Evolutionary conservation across 176 grass and related monocot genomes (phyloP), one percentile per base, ranked within the genome.

Genomic region (Alloteropsis semialata): DNA sequence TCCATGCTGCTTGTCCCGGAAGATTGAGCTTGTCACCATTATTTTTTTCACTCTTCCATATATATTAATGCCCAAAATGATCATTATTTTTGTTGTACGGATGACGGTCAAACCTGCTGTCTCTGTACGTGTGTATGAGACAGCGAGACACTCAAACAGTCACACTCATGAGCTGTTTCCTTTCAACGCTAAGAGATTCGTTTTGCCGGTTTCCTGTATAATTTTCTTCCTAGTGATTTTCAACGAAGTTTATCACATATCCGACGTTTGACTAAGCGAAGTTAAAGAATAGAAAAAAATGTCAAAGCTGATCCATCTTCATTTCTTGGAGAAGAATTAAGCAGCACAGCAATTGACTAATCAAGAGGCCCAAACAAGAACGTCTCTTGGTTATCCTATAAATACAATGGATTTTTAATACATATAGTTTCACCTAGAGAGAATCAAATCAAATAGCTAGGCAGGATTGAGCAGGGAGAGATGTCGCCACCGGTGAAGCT

Each of bases 401-500:
- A 60, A 60, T 60, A 30, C 10, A 60, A 28, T 14, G 57, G 48
- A 1, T 1, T 29, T 60, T 60, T 28, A 29, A 28, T n/a, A n/a
- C n/a, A n/a, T n/a, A 25, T 55, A 16, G 27, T 37, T 36, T 37
- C 41, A 28, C 12, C 70, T 33, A 75, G 49, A 21, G 3, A 4
- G 17, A 17, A 11, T 34, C 21, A 12, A 8, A 10, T 27, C 34
- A 42, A 9, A 2, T 29, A 18, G 42, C 29, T 24, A 57, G 22
- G 1, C 11, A 57, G 22, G 1, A 56, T 57, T 25, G n/a, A 14
- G 5, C 25, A 50, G 33, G 61, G 15, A 66, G 33, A 70, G 15
- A 66, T 81, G 69, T 69, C 37, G 10, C 41, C 65, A 3, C 48
- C 55, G 4, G 62, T 90, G 0, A 93, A 81, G 84, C 39, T 93